Evolutionary conservation across 2,329 filamentous ascomycete genomes (phyloP).

Genomic region (Fonsecaea nubica): DNA sequence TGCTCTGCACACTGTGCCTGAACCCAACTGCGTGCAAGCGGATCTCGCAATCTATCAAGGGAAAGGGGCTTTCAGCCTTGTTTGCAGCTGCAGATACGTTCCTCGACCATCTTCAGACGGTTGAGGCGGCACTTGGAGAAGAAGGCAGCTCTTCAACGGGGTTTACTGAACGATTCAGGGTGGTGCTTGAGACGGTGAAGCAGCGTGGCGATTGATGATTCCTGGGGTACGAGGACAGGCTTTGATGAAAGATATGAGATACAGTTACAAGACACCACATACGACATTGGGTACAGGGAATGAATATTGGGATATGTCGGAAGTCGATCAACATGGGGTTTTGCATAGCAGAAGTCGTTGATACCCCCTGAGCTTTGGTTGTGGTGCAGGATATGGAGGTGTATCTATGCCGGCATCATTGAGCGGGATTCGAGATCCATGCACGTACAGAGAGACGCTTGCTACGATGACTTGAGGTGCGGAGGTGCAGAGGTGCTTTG

Average conservation of each 20-base stretch:
- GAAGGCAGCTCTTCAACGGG: constrained; percentile 25
- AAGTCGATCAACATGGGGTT: background rate
- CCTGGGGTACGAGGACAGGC: background rate
- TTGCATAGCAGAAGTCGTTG: background rate
- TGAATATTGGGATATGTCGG: constrained; percentile 23
- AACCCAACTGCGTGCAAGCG: constrained; percentile 53
- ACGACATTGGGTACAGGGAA: constrained; percentile 18
- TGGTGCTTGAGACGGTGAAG: constrained; percentile 27
- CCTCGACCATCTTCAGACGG: constrained; percentile 64
- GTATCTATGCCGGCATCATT: background rate
- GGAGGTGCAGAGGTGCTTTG: no score
- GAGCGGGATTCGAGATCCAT: no score
- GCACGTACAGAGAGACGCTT: no score
- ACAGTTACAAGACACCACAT: background rate
- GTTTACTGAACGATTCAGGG: constrained; percentile 29
- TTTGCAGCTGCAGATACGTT: constrained; percentile 68
- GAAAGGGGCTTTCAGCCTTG: constrained; percentile 57
- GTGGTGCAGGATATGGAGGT: constrained; percentile 8
- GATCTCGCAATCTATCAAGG: constrained; percentile 54
- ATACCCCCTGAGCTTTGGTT: background rate
- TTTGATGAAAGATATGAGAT: background rate
- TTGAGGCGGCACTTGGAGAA: constrained; percentile 53
- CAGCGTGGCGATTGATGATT: constrained; percentile 10
- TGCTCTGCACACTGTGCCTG: constrained; percentile 81
- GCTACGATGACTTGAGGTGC: no score